Base-by-base conservation (phyloP, 352 stramenopile species). In the Pythium biforme region DNA sequence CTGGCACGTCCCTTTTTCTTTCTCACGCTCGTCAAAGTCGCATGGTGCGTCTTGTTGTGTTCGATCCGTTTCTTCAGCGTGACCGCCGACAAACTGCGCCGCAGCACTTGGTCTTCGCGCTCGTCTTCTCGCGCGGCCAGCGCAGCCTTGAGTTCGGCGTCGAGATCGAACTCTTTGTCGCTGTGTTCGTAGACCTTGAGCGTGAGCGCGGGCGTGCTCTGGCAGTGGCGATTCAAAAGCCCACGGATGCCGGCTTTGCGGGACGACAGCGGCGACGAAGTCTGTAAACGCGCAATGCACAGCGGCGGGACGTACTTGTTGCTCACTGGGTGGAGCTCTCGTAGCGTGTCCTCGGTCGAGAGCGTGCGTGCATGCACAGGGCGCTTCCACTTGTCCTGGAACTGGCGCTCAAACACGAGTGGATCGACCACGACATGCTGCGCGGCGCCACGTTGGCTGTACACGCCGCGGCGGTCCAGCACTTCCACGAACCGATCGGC, bases 271-370 rank as follows among this genome's bases (percentile, higher is more conserved):
- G 46, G 26, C 12, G 53, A 59, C 7, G n/a, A n/a, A n/a, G 61
- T 58, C 8, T 68, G 70, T 31, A 89, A 58, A n/a, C 74, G 66
- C 26, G 67, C 74, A 46, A 85, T 79, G 40, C 82, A 54, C 45
- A 89, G 51, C 26, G 82, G 82, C 5, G 75, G 78, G 2, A 78
- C 75, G 23, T 77, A 94, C 54, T 74, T 79, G 62, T 85, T 84
- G 20, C 50, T 80, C 17, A 51, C 54, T 10, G 79, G 76, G 29
- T 89, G 83, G 11, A 74, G 70, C 49, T 69, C 67, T 0, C 63
- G 45, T 7, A 83, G 22, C 23, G 76, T 51, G 22, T 76, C 52
- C 17, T 89, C 80, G 17, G 64, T 71, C 1, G 82, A 89, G 69
- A 50, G 57, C 20, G 50, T 64, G 74, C 22, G 64, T 4, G 27